Evolutionary conservation across 2,329 filamentous ascomycete genomes (phyloP).

Genomic region (Monilinia vaccinii-corymbosi): DNA sequence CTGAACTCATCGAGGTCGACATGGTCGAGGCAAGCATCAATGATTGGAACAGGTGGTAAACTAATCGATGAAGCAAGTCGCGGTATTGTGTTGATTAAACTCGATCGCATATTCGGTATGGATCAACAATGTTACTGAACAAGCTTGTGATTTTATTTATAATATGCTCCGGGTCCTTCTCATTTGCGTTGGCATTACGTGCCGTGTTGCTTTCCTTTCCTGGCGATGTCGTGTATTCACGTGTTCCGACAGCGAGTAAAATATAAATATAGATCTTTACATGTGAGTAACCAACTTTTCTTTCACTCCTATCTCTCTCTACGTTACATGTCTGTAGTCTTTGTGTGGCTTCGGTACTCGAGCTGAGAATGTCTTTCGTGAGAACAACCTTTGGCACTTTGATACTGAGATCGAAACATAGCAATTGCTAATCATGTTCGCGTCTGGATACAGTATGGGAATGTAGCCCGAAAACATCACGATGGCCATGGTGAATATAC

Average conservation of each 20-base stretch:
- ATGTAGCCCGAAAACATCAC: constrained; percentile 33
- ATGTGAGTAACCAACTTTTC: too few species aligned
- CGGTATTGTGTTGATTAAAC: not conserved
- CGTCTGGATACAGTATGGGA: constrained; percentile 18
- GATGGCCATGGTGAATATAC: constrained; percentile 32
- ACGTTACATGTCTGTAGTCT: too few species aligned
- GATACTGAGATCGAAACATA: not conserved
- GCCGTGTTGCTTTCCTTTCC: too few species aligned
- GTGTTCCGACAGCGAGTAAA: too few species aligned
- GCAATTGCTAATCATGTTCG: not conserved
- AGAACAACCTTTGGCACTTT: not conserved
- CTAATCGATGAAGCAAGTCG: not conserved
- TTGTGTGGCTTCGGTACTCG: too few species aligned
- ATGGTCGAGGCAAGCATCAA: constrained; percentile 14
- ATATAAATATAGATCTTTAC: too few species aligned
- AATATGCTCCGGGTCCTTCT: too few species aligned
- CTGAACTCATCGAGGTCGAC: constrained; percentile 40
- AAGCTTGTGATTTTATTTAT: too few species aligned
- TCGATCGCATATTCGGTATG: not conserved
- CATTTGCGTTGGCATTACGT: too few species aligned
- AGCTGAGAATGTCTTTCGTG: not conserved
- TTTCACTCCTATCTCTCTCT: too few species aligned
- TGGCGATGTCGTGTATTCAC: too few species aligned
- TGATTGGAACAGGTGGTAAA: constrained; percentile 9
- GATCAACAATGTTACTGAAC: too few species aligned